Evolutionary conservation across 306 rosid genomes (phyloP).

Genomic region (Cucurbita argyrosperma): DNA sequence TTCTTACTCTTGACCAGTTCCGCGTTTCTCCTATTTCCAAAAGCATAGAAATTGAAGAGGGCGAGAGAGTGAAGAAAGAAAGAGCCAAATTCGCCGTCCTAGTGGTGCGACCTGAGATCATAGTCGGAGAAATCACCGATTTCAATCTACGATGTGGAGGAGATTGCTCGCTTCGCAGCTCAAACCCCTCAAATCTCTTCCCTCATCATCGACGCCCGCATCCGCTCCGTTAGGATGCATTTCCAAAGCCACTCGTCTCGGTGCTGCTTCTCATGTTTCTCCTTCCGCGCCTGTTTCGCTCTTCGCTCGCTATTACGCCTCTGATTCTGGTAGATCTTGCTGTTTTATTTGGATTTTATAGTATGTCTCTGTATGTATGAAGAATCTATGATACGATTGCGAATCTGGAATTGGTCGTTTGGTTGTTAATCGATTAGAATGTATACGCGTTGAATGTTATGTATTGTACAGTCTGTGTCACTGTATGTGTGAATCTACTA

Average conservation of each 20-base stretch:
- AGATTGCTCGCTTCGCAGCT: constrained; percentile 46
- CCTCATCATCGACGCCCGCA: constrained; percentile 9
- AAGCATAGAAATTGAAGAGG: not conserved
- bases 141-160: constrained; percentile 43
- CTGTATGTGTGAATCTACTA: not conserved
- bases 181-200: constrained; percentile 37
- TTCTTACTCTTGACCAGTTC: not conserved
- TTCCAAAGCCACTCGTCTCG: constrained; percentile 19
- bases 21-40: not conserved
- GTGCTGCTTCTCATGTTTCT: constrained; percentile 1
- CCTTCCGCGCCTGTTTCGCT: constrained; percentile 3
- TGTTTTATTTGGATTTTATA: not conserved
- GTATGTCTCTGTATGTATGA: not conserved
- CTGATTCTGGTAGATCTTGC: constrained; percentile 32
- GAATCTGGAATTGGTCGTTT: not conserved
- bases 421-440: not conserved
- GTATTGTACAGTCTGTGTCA: not conserved
- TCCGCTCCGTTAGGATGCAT: constrained; percentile 34
- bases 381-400: not conserved
- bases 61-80: not conserved
- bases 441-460: not conserved
- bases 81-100: not conserved
- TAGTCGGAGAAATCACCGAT: not conserved
- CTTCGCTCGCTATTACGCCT: constrained; percentile 28
- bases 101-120: constrained; percentile 11